Conservation (phyloP, 2,329 filamentous ascomycete species). For the Fusarium citri region DNA sequence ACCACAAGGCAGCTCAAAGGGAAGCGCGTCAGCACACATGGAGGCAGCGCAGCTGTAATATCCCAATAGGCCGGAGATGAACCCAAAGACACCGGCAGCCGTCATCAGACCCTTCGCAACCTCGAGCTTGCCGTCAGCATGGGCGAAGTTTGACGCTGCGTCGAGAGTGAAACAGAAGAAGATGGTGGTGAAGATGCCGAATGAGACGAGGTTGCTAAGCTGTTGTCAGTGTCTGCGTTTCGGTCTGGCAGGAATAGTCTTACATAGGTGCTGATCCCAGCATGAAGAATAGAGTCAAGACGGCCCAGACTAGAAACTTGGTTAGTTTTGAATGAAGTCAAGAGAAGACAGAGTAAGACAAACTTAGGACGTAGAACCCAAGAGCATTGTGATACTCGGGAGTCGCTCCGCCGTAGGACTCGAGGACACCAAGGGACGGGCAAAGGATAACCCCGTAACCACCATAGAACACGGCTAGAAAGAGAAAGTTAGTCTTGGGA, state of each 20-base stretch:
- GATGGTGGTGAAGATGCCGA: slow-evolving; percentile 40
- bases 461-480: slow-evolving; percentile 45
- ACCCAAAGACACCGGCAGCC: slow-evolving; percentile 43
- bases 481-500: fast-evolving
- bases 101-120: slow-evolving; percentile 29
- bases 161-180: slow-evolving; percentile 46
- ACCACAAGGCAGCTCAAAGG: slow-evolving; percentile 43
- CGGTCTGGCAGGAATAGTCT: not conserved
- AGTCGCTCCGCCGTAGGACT: slow-evolving; percentile 44
- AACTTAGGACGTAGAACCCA: slow-evolving; percentile 46
- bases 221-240: not conserved
- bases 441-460: slow-evolving; percentile 45
- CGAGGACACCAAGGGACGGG: slow-evolving; percentile 41
- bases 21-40: slow-evolving; percentile 43
- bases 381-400: slow-evolving; percentile 47
- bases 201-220: slow-evolving; percentile 43
- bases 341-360: not conserved
- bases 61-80: slow-evolving; percentile 43
- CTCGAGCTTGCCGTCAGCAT: slow-evolving; percentile 42
- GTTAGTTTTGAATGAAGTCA: not conserved
- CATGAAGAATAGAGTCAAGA: slow-evolving; percentile 46
- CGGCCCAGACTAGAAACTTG: slow-evolving; percentile 40
- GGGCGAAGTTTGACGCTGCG: slow-evolving; percentile 38
- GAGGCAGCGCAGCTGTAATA: slow-evolving; percentile 43
- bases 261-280: slow-evolving; percentile 41